A percentile compares a stretch with the other conserved stretches of the same genome.
Evolutionary conservation across 1,284 basidiomycete species (phyloP).

Genomic region (Ganoderma lingzhi): DNA sequence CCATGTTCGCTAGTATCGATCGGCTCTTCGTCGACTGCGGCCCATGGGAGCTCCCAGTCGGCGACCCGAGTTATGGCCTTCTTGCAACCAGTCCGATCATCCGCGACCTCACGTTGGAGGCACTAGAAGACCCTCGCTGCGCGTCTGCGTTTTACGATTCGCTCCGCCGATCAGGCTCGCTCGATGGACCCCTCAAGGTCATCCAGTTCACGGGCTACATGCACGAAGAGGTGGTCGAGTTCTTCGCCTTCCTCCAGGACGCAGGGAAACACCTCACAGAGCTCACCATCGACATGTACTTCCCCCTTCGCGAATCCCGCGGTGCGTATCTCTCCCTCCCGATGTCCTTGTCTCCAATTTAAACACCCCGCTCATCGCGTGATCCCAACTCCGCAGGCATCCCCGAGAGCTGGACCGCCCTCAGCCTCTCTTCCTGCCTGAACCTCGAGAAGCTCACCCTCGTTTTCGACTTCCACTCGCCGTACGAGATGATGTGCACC

Average conservation of each 20-base stretch:
- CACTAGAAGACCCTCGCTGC: constrained; percentile 6
- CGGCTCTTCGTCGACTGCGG: constrained; percentile 13
- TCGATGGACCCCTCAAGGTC: constrained; percentile 11
- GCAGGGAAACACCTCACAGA: constrained; percentile 7
- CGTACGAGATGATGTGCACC: constrained; percentile 4
- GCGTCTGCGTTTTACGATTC: constrained; percentile 9
- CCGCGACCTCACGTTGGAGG: constrained; percentile 9
- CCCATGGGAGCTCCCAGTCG: neutral
- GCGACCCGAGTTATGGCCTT: neutral
- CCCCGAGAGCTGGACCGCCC: neutral
- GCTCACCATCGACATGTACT: constrained; percentile 16
- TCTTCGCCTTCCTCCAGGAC: constrained; percentile 11
- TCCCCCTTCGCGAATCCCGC: constrained; percentile 2
- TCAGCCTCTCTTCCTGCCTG: constrained; percentile 5
- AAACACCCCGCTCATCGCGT: neutral
- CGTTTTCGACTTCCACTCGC: constrained; percentile 11
- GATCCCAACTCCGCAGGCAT: neutral
- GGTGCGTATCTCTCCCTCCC: neutral
- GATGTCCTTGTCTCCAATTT: neutral
- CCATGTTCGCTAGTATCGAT: constrained; percentile 13
- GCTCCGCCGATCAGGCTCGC: constrained; percentile 9
- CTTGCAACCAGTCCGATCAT: constrained; percentile 6
- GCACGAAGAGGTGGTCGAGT: constrained; percentile 10
- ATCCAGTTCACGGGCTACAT: constrained; percentile 12
- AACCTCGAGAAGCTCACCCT: constrained; percentile 13